Base-by-base conservation (phyloP, 306 rosid species). In the Cyamopsis tetragonoloba region DNA sequence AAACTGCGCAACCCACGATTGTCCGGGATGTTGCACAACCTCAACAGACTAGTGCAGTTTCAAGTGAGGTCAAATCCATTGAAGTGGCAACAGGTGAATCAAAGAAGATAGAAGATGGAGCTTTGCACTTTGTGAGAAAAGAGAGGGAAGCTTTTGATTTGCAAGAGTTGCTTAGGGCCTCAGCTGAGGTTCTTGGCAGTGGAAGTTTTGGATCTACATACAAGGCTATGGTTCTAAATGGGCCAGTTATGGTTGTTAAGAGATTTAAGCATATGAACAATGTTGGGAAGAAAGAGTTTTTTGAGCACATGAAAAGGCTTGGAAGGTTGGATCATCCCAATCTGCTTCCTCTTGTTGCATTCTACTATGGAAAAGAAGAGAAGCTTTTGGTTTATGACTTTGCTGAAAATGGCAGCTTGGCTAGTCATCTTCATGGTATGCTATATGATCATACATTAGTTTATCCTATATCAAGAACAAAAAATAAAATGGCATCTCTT, bases 171-270 rank as follows among this genome's bases (percentile, higher is more conserved):
- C 88, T 93, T 0, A 71, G 84, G 50, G 97, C 97, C 30, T 77
- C 96, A 0, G 97, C 97, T 5, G 90, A 88, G 80, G 88, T 90
- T 28, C 49, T 93, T 7, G 99, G 97, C 0, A 82, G 90, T 74
- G 97, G 97, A 2, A 82, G 90, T 12, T 86, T 93, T 68, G 99
- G 96, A 11, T 85, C 97, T 0, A 84, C 96, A 0, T 93, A 86
- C 37, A 93, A 90, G 61, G 97, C 96, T 2, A 58, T 68, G 75
- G 68, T 93, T 44, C 2, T 69, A 42, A 80, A 14, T 14, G 97
- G 96, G 60, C 68, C 83, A 1, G 75, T 82, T 60, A 65, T 88
- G 80, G 96, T 82, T 9, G 99, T 93, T 78, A 93, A 90, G 84
- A 88, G 97, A 70, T 86, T 93, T 60, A 84, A 74, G 80, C 60